Conservation (phyloP, 1,284 basidiomycete genomes). For the Trametes polyzona region DNA sequence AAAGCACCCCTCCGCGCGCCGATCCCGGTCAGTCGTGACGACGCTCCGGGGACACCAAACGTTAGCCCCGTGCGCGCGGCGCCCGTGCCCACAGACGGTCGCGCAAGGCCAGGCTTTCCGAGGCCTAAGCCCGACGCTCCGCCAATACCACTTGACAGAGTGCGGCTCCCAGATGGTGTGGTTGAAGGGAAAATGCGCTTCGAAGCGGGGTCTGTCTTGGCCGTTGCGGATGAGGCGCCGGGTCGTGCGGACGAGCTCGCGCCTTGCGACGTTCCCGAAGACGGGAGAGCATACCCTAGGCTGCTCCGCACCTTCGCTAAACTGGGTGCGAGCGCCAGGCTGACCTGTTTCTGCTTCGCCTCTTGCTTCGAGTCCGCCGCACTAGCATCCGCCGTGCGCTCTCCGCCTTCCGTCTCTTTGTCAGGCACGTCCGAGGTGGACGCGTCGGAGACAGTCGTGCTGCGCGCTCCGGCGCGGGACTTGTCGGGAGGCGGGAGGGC, state of each 20-base stretch:
- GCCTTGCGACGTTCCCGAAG: neutral
- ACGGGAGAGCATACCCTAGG: neutral
- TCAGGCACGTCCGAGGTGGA: too few species aligned
- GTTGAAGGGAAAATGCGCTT: neutral
- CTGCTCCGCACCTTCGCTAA: constrained; percentile 7
- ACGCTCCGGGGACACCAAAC: neutral
- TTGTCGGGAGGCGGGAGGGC: constrained; percentile 15
- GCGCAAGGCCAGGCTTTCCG: neutral
- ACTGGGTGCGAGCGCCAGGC: constrained; percentile 9
- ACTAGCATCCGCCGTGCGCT: neutral
- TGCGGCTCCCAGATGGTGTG: neutral
- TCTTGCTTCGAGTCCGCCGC: neutral
- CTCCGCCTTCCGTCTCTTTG: neutral
- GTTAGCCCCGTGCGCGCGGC: neutral
- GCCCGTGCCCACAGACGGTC: neutral
- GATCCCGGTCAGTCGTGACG: neutral
- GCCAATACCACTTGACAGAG: constrained; percentile 15
- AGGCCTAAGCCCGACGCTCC: neutral
- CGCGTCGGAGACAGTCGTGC: neutral
- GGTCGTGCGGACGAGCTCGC: neutral
- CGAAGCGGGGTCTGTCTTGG: too few species aligned
- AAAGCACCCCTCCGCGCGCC: constrained; percentile 3
- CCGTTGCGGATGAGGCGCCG: neutral
- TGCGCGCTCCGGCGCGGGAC: constrained; percentile 8
- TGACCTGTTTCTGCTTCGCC: neutral